Percentiles rank a stretch among this genome's conserved stretches.
Evolutionary conservation across 2,329 filamentous ascomycete species (phyloP).

Genomic region (Fusarium mundagurra): DNA sequence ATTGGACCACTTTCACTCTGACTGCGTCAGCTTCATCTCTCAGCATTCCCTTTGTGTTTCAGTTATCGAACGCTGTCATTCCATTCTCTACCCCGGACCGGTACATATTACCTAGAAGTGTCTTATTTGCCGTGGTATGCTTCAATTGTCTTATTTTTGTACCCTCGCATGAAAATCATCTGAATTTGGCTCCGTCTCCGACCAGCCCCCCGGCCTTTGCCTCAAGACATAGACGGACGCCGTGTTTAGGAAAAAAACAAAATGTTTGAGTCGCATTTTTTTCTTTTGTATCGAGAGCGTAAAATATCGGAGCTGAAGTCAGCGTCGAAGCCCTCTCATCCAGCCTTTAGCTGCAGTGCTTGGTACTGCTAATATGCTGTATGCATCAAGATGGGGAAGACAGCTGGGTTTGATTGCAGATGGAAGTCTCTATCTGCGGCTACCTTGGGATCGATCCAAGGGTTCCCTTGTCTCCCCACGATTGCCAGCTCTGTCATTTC

Average conservation of each 20-base stretch:
- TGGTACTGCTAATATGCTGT: slow-evolving; percentile 9
- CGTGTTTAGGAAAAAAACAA: slow-evolving; percentile 1
- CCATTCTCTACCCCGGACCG: slow-evolving; percentile 33
- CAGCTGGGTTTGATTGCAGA: slow-evolving; percentile 4
- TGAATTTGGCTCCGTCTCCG: slow-evolving; percentile 35
- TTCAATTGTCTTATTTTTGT: slow-evolving; percentile 36
- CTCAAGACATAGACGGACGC: slow-evolving; percentile 25
- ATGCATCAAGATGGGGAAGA: slow-evolving; percentile 8
- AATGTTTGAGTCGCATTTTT: slow-evolving; percentile 20
- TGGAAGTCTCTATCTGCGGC: slow-evolving; percentile 19
- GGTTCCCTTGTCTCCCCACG: slow-evolving; percentile 35
- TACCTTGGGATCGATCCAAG: slow-evolving; percentile 25
- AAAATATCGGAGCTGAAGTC: slow-evolving; percentile 33
- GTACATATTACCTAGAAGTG: slow-evolving; percentile 33
- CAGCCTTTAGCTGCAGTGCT: slow-evolving; percentile 2
- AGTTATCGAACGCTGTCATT: slow-evolving; percentile 40
- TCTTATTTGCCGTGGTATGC: slow-evolving; percentile 44
- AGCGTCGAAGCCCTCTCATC: slow-evolving; percentile 21
- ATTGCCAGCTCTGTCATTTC: slow-evolving; percentile 27
- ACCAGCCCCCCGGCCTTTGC: slow-evolving; percentile 22
- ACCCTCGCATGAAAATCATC: slow-evolving; percentile 33
- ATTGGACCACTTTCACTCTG: slow-evolving; percentile 17
- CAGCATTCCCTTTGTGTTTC: slow-evolving; percentile 41
- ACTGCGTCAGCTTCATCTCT: slow-evolving; percentile 29
- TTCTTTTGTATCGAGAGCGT: slow-evolving; percentile 14